These are phyloP conservation scores for Aurantiochytrium sp. DNA, from an alignment of 108 stramenopile species.

Conservation along the genomic window DNA sequence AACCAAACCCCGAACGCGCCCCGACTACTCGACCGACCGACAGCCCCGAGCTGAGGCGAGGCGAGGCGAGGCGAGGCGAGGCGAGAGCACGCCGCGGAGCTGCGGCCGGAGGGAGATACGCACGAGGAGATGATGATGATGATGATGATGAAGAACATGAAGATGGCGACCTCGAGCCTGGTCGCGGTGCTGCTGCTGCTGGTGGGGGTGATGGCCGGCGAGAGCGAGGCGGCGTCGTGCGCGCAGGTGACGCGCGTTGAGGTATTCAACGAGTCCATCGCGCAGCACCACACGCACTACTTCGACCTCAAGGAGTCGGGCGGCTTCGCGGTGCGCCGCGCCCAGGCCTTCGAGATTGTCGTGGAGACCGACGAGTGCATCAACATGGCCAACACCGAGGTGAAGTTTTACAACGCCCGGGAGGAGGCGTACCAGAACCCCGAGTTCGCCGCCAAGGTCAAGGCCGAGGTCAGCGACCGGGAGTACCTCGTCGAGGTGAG, in stretches of 20 bases:
- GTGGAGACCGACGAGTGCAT: not conserved
- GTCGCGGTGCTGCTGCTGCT: not conserved
- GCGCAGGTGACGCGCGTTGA: not conserved
- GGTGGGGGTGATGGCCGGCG: not conserved
- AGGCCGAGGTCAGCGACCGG: not conserved
- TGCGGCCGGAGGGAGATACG: no score
- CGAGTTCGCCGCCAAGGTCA: not conserved
- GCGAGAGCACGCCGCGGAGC: no score
- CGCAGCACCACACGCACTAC: not conserved
- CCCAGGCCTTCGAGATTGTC: not conserved
- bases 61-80: no score
- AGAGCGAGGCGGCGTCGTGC: no score
- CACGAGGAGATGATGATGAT: no score
- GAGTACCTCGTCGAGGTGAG: not conserved
- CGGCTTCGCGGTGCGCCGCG: constrained; percentile 12
- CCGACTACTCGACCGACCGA: no score
- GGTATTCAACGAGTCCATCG: not conserved
- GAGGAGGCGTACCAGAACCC: constrained; percentile 3
- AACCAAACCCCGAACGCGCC: no score
- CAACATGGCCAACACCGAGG: not conserved
- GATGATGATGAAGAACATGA: not conserved
- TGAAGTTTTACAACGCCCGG: not conserved
- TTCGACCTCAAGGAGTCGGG: not conserved
- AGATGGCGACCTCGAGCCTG: not conserved
- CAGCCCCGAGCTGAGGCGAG: no score